Conservation (phyloP, 2,329 filamentous ascomycete species). For the Cercospora sp. region DNA sequence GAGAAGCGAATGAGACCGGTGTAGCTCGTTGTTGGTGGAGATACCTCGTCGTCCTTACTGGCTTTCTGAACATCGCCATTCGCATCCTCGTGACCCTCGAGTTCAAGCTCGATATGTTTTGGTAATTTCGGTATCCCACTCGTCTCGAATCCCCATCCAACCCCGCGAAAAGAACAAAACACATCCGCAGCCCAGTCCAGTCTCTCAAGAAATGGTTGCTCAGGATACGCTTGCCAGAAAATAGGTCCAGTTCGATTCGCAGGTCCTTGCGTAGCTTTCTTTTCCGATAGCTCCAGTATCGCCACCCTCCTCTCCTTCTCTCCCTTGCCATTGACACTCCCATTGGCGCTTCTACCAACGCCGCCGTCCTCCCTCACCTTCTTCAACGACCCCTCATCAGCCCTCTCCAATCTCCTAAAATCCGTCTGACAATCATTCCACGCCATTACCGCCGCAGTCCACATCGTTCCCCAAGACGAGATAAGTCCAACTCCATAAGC, state of each 20-base stretch:
- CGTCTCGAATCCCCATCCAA: slow-evolving; percentile 62
- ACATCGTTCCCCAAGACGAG: slow-evolving; percentile 56
- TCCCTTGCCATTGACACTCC: not conserved
- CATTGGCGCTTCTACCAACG: not conserved
- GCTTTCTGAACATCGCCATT: slow-evolving; percentile 21
- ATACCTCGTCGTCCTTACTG: slow-evolving; percentile 9
- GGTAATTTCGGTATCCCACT: slow-evolving; percentile 50
- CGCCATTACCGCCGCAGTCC: slow-evolving; percentile 55
- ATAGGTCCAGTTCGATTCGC: slow-evolving; percentile 33
- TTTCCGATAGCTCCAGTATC: not conserved
- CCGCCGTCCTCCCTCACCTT: not conserved
- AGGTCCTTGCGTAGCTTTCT: slow-evolving; percentile 9
- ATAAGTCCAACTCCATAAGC: slow-evolving; percentile 59
- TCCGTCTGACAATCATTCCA: slow-evolving; percentile 58
- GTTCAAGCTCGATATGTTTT: slow-evolving; percentile 41
- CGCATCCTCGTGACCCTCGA: slow-evolving; percentile 33
- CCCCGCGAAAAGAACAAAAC: slow-evolving; percentile 59
- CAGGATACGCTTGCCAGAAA: slow-evolving; percentile 58
- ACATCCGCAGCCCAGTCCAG: slow-evolving; percentile 61
- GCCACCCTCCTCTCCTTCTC: not conserved
- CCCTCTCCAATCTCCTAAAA: slow-evolving; percentile 57
- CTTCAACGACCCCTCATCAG: slow-evolving; percentile 11
- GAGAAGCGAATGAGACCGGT: slow-evolving; percentile 44
- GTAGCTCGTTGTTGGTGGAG: slow-evolving; percentile 22
- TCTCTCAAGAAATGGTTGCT: slow-evolving; percentile 51